Percentiles rank a stretch among this genome's conserved stretches.
These are phyloP conservation scores for Alnus glutinosa DNA, from an alignment of 306 rosid genomes.

Conservation along the genomic window DNA sequence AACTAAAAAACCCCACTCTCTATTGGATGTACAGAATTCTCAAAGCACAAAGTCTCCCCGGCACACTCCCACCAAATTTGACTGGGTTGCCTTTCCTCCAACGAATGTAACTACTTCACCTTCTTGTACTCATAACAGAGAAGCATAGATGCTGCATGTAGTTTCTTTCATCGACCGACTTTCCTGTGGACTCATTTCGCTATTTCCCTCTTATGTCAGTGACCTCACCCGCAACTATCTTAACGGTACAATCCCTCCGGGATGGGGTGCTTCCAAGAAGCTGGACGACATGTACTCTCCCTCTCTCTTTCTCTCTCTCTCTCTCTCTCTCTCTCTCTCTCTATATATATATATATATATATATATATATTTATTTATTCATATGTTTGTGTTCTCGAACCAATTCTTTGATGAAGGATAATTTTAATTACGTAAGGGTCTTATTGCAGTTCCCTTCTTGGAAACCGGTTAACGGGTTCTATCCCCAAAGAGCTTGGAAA, in stretches of 20 bases:
- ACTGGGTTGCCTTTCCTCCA: slow-evolving; percentile 24
- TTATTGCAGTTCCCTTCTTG: slow-evolving; percentile 53
- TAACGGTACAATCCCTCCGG: slow-evolving; percentile 54
- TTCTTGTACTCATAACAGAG: slow-evolving; percentile 9
- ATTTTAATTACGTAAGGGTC: background rate
- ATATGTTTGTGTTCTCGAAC: no score
- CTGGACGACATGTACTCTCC: slow-evolving; percentile 41
- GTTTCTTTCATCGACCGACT: background rate
- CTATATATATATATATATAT: no score
- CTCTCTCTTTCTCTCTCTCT: no score
- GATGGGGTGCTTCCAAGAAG: slow-evolving; percentile 43
- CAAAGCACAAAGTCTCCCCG: slow-evolving; percentile 8
- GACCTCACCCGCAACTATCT: slow-evolving; percentile 57
- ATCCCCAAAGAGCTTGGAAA: slow-evolving; percentile 67
- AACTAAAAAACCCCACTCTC: no score
- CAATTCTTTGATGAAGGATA: background rate
- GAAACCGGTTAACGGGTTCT: slow-evolving; percentile 61
- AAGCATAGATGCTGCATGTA: background rate
- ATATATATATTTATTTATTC: no score
- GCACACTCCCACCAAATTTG: slow-evolving; percentile 19
- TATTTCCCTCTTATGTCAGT: slow-evolving; percentile 28
- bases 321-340: no score
- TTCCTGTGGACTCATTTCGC: background rate
- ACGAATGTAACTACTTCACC: slow-evolving; percentile 37
- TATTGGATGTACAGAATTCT: slow-evolving; percentile 1